A percentile compares a stretch with the other conserved stretches of the same genome.
These are phyloP conservation scores for Fusarium sp. DNA, from an alignment of 2,329 filamentous ascomycete species.

Conservation along the genomic window DNA sequence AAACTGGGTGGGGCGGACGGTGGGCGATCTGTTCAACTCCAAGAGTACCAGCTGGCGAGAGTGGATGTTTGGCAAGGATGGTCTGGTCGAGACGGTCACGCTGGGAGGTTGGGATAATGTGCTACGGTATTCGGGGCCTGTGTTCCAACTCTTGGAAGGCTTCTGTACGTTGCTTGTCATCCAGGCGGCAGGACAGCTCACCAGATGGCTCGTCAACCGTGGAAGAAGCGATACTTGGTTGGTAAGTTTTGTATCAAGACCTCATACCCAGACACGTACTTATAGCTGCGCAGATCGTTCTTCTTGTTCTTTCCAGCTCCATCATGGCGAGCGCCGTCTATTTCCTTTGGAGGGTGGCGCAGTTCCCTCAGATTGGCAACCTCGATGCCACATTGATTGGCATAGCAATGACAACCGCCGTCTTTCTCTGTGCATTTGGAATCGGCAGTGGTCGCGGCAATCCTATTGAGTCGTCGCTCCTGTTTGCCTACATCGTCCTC, in stretches of 20 bases:
- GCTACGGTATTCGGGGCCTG: slow-evolving; percentile 87
- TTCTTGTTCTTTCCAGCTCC: slow-evolving; percentile 87
- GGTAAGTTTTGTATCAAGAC: slow-evolving; percentile 62
- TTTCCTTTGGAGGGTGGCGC: slow-evolving; percentile 94
- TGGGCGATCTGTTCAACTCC: slow-evolving; percentile 70
- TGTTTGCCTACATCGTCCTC: slow-evolving; percentile 97
- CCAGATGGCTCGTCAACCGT: slow-evolving; percentile 91
- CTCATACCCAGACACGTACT: slow-evolving; percentile 39
- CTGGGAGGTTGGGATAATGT: slow-evolving; percentile 90
- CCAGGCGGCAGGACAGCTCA: slow-evolving; percentile 92
- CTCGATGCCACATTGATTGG: slow-evolving; percentile 93
- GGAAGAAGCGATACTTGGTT: slow-evolving; percentile 97
- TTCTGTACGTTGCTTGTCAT: slow-evolving; percentile 98
- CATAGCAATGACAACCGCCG: slow-evolving; percentile 87
- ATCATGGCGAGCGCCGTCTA: slow-evolving; percentile 94
- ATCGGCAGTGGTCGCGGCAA: slow-evolving; percentile 95
- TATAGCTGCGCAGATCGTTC: slow-evolving; percentile 74
- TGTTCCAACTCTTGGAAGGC: slow-evolving; percentile 94
- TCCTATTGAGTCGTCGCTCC: slow-evolving; percentile 90
- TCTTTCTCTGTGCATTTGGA: slow-evolving; percentile 92
- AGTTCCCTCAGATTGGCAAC: slow-evolving; percentile 92
- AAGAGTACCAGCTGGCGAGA: slow-evolving; percentile 75
- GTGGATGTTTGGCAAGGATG: slow-evolving; percentile 89
- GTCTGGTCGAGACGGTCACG: slow-evolving; percentile 79
- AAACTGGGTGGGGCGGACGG: slow-evolving; percentile 84